Percentiles rank a stretch among this genome's conserved stretches.
phyloP scores from a whole-genome alignment of 352 stramenopile genomes.

The Poterioochromonas sp. region DNA sequence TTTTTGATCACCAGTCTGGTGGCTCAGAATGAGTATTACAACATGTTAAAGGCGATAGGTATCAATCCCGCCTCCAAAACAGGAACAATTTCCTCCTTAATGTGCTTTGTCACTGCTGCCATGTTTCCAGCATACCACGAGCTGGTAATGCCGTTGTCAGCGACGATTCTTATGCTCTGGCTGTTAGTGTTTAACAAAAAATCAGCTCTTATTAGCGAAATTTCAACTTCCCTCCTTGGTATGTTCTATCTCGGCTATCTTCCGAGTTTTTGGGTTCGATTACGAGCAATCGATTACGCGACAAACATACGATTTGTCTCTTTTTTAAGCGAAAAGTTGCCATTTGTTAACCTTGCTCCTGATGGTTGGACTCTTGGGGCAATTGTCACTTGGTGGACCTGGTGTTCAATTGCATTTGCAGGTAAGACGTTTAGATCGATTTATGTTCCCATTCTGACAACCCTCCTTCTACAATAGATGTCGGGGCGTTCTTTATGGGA shows the following conservation, averaged over 20 bases:
- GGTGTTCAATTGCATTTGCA: conserved; percentile 62
- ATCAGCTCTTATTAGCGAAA: conserved; percentile 62
- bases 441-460: too few relatives aligned
- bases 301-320: conserved; percentile 12
- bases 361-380: conserved; percentile 50
- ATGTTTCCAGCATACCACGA: conserved; percentile 38
- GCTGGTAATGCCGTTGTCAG: conserved; percentile 35
- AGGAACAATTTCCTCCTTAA: conserved; percentile 57
- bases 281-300: conserved; percentile 42
- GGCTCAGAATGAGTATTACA: conserved; percentile 58
- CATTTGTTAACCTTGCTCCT: neutral
- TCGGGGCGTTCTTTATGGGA: conserved; percentile 82
- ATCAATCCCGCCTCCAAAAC: conserved; percentile 58
- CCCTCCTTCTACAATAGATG: conserved; percentile 58
- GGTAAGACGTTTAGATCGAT: too few relatives aligned
- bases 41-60: conserved; percentile 62
- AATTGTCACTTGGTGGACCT: conserved; percentile 70
- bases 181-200: conserved; percentile 55
- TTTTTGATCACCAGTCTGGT: conserved; percentile 44
- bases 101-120: conserved; percentile 49
- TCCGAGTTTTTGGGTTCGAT: conserved; percentile 65
- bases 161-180: conserved; percentile 33
- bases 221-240: conserved; percentile 70
- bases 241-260: conserved; percentile 78
- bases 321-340: neutral